phyloP scores from a whole-genome alignment of 2,329 filamentous ascomycete species.

The Aureobasidium sp. region DNA sequence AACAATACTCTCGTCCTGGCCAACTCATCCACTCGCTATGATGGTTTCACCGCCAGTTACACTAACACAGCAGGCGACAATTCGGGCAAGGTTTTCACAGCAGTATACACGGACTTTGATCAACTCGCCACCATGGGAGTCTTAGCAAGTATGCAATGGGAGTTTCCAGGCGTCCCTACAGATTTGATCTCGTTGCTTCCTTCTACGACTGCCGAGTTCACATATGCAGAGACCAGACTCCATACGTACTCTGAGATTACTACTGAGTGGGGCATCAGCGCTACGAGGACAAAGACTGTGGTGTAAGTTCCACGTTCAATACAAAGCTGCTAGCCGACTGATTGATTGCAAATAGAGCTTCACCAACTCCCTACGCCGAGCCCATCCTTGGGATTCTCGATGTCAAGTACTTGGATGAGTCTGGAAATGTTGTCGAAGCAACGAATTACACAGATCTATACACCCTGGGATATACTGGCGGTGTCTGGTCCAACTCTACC shows the following conservation, averaged over 20 bases:
- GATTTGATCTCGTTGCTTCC: neutral
- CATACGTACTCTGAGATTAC: neutral
- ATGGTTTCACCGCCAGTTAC: neutral
- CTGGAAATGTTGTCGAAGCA: neutral
- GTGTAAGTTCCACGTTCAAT: neutral
- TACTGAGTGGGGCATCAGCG: neutral
- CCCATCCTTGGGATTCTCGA: neutral
- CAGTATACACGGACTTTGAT: neutral
- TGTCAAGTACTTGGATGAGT: neutral
- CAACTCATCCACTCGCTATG: neutral
- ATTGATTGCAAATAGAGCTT: neutral
- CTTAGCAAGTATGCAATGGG: conserved; percentile 2
- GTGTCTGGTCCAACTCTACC: neutral
- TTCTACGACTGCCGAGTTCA: neutral
- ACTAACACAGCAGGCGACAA: neutral
- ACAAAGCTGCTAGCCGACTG: neutral
- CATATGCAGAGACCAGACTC: neutral
- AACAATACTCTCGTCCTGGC: conserved; percentile 2
- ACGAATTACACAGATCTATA: neutral
- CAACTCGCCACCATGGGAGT: neutral
- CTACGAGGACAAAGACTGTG: neutral
- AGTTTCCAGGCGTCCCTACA: neutral
- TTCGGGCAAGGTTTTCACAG: neutral
- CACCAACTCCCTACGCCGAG: neutral
- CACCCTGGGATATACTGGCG: neutral